phyloP scores from a whole-genome alignment of 129 eudicot genomes.

The Chrysanthemum seticuspe region DNA sequence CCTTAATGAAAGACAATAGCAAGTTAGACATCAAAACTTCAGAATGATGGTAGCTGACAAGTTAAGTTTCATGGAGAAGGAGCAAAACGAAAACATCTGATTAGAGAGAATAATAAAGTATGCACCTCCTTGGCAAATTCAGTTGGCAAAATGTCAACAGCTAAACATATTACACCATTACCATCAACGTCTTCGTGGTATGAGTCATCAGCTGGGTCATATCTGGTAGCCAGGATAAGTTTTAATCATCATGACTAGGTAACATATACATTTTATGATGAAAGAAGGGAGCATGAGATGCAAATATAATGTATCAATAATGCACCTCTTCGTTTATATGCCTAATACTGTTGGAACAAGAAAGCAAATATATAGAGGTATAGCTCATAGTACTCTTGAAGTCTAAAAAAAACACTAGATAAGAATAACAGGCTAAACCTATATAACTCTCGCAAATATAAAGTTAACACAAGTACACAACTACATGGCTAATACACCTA shows the following conservation, averaged over 20 bases:
- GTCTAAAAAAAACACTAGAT: not conserved
- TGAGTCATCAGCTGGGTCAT: slow-evolving; percentile 50
- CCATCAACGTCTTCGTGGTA: slow-evolving; percentile 67
- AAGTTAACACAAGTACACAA: not conserved
- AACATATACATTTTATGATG: not conserved
- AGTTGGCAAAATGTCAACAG: slow-evolving; percentile 75
- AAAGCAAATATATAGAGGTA: not conserved
- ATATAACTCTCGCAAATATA: not conserved
- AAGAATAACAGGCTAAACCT: not conserved
- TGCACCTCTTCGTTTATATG: not conserved
- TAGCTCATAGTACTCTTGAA: not conserved
- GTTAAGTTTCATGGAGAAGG: slow-evolving; percentile 1
- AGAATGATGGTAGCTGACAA: not conserved
- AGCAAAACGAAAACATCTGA: not conserved
- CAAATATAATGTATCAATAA: not conserved
- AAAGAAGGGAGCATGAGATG: not conserved
- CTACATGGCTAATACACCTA: too few relatives aligned
- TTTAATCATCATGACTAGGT: slow-evolving; percentile 12
- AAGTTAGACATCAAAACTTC: slow-evolving; percentile 24
- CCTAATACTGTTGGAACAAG: not conserved
- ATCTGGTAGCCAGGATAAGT: slow-evolving; percentile 39
- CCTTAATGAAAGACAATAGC: slow-evolving; percentile 43
- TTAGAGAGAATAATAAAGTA: not conserved
- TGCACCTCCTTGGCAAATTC: slow-evolving; percentile 79
- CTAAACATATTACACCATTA: slow-evolving; percentile 59